Percentiles rank a stretch among this genome's conserved stretches.
phyloP scores from a whole-genome alignment of 495 filamentous ascomycete genomes.

The Annulohypoxylon bovei region DNA sequence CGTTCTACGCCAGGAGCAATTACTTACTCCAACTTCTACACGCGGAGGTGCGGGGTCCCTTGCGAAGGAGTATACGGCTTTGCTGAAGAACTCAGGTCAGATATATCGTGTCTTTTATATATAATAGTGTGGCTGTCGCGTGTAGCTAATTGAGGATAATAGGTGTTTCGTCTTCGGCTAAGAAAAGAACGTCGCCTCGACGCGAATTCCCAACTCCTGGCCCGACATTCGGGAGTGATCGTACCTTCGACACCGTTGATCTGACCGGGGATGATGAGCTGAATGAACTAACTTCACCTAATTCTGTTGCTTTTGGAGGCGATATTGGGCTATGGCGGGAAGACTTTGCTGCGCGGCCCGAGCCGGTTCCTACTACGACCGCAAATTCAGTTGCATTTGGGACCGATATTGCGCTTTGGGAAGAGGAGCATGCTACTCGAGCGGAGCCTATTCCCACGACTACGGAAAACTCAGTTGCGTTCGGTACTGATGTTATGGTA shows the following conservation, averaged over 20 bases:
- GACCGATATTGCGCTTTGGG: slow-evolving; percentile 41
- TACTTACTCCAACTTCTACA: slow-evolving; percentile 50
- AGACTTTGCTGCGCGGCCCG: slow-evolving; percentile 56
- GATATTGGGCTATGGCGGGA: slow-evolving; percentile 68
- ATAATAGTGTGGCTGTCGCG: not conserved
- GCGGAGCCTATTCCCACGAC: slow-evolving; percentile 32
- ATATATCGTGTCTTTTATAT: not conserved
- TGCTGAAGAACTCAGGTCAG: slow-evolving; percentile 38
- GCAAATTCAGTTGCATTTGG: slow-evolving; percentile 53
- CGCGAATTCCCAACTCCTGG: slow-evolving; percentile 39
- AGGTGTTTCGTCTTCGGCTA: slow-evolving; percentile 35
- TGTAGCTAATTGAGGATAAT: slow-evolving; percentile 13
- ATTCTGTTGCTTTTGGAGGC: slow-evolving; percentile 62
- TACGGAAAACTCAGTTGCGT: slow-evolving; percentile 52
- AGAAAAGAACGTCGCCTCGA: slow-evolving; percentile 37
- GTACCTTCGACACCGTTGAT: slow-evolving; percentile 70
- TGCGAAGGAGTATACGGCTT: slow-evolving; percentile 48
- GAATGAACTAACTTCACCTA: slow-evolving; percentile 49
- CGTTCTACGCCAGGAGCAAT: slow-evolving; percentile 46
- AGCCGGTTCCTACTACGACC: slow-evolving; percentile 56
- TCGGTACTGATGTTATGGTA: slow-evolving; percentile 65
- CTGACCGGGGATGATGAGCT: slow-evolving; percentile 68
- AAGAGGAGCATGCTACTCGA: slow-evolving; percentile 44
- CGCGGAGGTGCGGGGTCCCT: slow-evolving; percentile 43
- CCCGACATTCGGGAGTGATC: slow-evolving; percentile 39